Conservation (phyloP, 2,329 filamentous ascomycete species). For the Cephalotrichum gorgonifer region DNA sequence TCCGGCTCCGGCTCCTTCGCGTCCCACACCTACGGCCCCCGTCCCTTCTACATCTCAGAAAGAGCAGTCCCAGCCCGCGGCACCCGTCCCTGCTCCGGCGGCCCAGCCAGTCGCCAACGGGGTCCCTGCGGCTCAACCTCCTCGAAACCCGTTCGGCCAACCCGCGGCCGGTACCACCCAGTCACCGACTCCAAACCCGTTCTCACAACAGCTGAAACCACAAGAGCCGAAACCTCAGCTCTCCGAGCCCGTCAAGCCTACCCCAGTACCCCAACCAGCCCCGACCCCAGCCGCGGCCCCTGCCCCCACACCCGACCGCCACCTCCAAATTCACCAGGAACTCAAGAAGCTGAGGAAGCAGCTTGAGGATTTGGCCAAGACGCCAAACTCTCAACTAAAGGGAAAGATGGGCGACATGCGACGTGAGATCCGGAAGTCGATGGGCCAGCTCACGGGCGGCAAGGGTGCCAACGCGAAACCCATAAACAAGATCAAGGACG, state of each 20-base stretch:
- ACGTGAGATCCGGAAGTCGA: constrained; percentile 57
- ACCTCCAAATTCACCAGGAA: constrained; percentile 52
- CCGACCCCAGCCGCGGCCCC: not conserved
- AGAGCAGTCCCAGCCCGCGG: not conserved
- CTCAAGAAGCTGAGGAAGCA: constrained; percentile 59
- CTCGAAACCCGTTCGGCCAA: constrained; percentile 1
- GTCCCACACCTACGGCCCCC: constrained; percentile 10
- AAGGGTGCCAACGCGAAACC: constrained; percentile 44
- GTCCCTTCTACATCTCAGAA: constrained; percentile 3
- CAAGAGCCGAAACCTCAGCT: constrained; percentile 2
- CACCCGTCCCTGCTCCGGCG: not conserved
- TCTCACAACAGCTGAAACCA: constrained; percentile 1
- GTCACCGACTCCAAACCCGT: not conserved
- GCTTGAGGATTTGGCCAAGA: constrained; percentile 44
- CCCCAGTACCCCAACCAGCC: not conserved
- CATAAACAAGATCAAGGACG: constrained; percentile 24
- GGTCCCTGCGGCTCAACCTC: not conserved
- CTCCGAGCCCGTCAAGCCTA: not conserved
- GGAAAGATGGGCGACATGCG: constrained; percentile 60
- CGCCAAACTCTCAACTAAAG: constrained; percentile 40
- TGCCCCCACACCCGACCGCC: constrained; percentile 24
- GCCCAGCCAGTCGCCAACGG: not conserved
- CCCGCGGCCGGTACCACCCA: not conserved
- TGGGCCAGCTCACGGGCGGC: constrained; percentile 63
- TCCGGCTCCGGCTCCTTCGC: no score